Percentiles rank a stretch among this genome's conserved stretches.
Evolutionary conservation across 2,329 filamentous ascomycete genomes (phyloP).

Genomic region (Septoria linicola): DNA sequence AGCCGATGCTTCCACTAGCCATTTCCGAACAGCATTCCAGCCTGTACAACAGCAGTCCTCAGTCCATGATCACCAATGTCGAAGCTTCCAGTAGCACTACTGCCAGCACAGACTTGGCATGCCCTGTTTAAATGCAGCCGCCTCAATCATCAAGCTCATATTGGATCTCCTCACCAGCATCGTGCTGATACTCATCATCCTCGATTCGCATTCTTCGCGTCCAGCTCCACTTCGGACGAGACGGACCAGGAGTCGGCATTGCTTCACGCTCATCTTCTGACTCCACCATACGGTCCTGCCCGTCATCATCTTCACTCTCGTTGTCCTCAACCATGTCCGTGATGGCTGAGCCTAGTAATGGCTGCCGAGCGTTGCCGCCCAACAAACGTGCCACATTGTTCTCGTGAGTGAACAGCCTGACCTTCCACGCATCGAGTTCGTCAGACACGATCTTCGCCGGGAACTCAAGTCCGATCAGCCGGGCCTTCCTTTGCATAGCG

Average conservation of each 20-base stretch:
- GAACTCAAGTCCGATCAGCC: constrained; percentile 11
- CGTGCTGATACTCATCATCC: background rate
- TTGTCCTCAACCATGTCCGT: too few relatives aligned
- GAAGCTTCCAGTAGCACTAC: too few relatives aligned
- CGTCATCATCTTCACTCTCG: background rate
- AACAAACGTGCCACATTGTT: background rate
- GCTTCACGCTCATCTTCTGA: background rate
- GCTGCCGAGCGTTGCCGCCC: background rate
- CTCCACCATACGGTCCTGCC: too few relatives aligned
- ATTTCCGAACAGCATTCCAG: too few relatives aligned
- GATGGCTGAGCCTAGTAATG: too few relatives aligned
- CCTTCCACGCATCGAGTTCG: constrained; percentile 10
- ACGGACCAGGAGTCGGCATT: background rate
- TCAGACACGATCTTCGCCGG: constrained; percentile 16
- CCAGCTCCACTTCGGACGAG: background rate
- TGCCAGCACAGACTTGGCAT: too few relatives aligned
- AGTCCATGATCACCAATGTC: too few relatives aligned
- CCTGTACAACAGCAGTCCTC: too few relatives aligned
- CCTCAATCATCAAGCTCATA: too few relatives aligned
- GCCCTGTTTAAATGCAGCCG: too few relatives aligned
- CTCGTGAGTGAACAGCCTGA: background rate
- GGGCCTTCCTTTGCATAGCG: constrained; percentile 12
- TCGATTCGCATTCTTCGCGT: background rate
- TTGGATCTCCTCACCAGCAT: too few relatives aligned
- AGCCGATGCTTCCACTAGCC: too few relatives aligned